These are phyloP conservation scores for Borovskyia barvae DNA, from an alignment of 208 protist genomes.

Conservation along the genomic window DNA sequence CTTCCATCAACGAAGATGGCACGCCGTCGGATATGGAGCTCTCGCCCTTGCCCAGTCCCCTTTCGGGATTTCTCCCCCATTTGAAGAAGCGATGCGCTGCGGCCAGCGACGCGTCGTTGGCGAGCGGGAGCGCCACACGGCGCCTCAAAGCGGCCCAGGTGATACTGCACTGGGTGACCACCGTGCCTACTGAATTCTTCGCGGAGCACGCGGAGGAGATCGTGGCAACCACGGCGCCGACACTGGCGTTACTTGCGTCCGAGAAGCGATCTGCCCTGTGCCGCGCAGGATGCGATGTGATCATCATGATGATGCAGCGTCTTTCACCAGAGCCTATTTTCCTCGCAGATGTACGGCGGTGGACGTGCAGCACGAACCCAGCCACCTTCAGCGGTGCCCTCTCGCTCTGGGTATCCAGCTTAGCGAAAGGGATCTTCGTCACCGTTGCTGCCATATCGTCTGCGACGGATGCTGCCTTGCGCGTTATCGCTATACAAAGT, in stretches of 20 bases:
- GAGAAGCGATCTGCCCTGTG: slow-evolving; percentile 85
- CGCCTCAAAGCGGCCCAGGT: slow-evolving; percentile 54
- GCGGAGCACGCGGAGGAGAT: slow-evolving; percentile 17
- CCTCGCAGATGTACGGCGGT: slow-evolving; percentile 21
- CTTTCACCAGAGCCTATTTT: slow-evolving; percentile 34
- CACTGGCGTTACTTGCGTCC: slow-evolving; percentile 38
- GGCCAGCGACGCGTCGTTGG: slow-evolving; percentile 13
- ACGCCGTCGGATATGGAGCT: slow-evolving; percentile 7
- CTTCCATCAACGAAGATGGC: slow-evolving; percentile 1
- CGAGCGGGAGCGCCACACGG: slow-evolving; percentile 14
- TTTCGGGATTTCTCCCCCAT: slow-evolving; percentile 21
- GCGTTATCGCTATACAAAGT: slow-evolving; percentile 56
- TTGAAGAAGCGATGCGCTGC: slow-evolving; percentile 21
- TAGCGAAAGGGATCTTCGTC: slow-evolving; percentile 73
- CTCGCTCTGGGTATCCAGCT: slow-evolving; percentile 39
- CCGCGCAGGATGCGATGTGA: slow-evolving; percentile 58
- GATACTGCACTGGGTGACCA: slow-evolving; percentile 56
- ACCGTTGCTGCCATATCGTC: slow-evolving; percentile 77
- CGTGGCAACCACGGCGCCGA: slow-evolving; percentile 16
- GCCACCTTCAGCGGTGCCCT: slow-evolving; percentile 28
- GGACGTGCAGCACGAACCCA: slow-evolving; percentile 11
- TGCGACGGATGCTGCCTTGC: slow-evolving; percentile 62
- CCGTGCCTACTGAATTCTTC: slow-evolving; percentile 31
- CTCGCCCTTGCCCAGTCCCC: slow-evolving; percentile 22
- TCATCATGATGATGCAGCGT: slow-evolving; percentile 40